Base-by-base conservation (phyloP, 352 stramenopile species). In the Globisporangium spiculum region DNA sequence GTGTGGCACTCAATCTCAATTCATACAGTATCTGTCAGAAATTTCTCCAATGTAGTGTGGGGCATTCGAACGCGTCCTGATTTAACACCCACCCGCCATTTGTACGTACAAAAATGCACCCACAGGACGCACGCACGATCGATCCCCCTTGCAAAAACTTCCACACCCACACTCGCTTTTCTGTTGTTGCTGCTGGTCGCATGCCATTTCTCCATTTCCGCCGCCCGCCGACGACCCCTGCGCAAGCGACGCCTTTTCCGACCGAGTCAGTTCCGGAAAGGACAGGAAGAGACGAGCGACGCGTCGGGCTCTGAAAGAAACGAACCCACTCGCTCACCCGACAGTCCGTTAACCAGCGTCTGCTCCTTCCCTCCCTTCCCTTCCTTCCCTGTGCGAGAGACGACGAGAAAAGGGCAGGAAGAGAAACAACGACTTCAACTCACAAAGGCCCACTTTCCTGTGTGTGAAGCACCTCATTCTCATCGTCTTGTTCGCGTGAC, bases 261-360 rank as follows among this genome's bases (percentile, higher is more conserved):
- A 9, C 53, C 44, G 44, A 52, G 44, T 52, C 44, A 52, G 44
- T 22, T 50, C 18, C 18, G 18, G 56, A 32, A 20, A 26, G 8
- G 48, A 24, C 20, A 61, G 32, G 30, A 61, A 62, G 56, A 26
- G 56, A 14, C n/a, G 56, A 50, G n/a, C n/a, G 56, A 62, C 41
- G 56, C 56, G 56, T 62, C 32, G n/a, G n/a, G 44, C 56, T 62
- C 56, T 14, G 18, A 46, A 46, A 46, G 32, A 50, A 62, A 62
- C 56, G 32, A 48, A 36, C 32, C 7, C 44, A 14, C n/a, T 48
- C 3, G 22, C 56, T 22, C 32, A 32, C 30, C 2, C 55, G 8
- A 18, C 50, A 18, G 50, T 18, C 50, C 27, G 9, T 16, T 20
- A 18, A 27, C 6, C 18, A 22, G 44, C 12, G 38, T 46, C 38